Evolutionary conservation across 768 basidiomycete genomes (phyloP), one percentile per base, ranked within the genome.

Genomic region (Strobilomyces dryophilus): DNA sequence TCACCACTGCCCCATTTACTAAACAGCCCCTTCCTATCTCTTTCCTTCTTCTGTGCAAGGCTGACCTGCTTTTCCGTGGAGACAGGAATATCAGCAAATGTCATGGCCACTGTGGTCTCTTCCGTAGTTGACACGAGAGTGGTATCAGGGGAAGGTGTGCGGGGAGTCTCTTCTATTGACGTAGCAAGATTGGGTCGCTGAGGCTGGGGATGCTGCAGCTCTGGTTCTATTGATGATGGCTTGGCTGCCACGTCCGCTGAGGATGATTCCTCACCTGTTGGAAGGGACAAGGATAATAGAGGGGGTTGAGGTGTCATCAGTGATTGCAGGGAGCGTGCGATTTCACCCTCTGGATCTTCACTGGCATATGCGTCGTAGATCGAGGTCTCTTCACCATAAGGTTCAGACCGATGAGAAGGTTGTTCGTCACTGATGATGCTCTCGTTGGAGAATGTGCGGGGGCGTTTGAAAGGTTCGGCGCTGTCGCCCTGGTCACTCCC

Each of bases 281-380:
- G 49, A 36, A 59, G 53, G 17, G 66, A 59, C 29, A 66, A 51
- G n/a, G 68, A 66, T 42, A 64, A 20, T 9, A 48, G 9, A 47
- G 68, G 68, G 10, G 62, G 27, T 14, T 55, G 55, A 26, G 61
- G 59, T 7, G 62, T 14, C 8, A 61, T 40, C 45, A 70, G 34
- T 21, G 51, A 51, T 37, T 62, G 58, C 15, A 61, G 45, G 31
- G 68, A 61, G 41, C 53, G 59, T 12, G 41, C 42, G 8, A 60
- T 55, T 18, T 70, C 68, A 17, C 70, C 70, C 10, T 82, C 79
- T 7, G 84, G 79, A 8, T 83, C 84, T 40, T 78, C 78, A 39
- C 74, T 68, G 20, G 73, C 81, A 63, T 98, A 95, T 11, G 91
- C 81, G 60, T 95, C 93, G 64, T 87, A 92, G 56, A 95, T 94